Base-by-base conservation (phyloP, 2,329 filamentous ascomycete genomes). In the Ascochyta rabiei region DNA sequence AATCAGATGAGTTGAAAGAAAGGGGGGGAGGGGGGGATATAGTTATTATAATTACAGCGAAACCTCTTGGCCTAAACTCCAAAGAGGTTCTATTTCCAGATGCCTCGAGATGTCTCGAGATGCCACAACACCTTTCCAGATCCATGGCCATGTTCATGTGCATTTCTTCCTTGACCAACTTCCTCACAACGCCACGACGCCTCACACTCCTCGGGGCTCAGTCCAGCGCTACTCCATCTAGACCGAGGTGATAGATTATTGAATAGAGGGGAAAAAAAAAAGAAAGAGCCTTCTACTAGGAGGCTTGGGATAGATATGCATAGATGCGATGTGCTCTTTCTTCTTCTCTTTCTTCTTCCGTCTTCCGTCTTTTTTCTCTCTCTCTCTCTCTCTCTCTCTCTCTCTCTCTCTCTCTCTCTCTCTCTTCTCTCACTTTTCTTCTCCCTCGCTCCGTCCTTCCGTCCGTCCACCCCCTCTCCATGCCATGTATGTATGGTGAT, bases 21-120 rank as follows among this genome's bases (percentile, higher is more conserved):
- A 8, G 26, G 8, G 9, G 26, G 10, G 26, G 7, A 3, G 10
- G 26, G 12, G 10, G 28, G 28, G 10, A 30, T 30, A 26, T 55
- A 45, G 47, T 4, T 54, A 56, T 56, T 51, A 56, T 56, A 56
- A 56, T 56, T 56, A 56, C 53, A 56, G 41, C 47, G 53, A 56
- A 42, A 39, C 45, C n/a, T 9, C n/a, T n/a, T n/a, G n/a, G n/a
- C n/a, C n/a, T n/a, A n/a, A n/a, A n/a, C n/a, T n/a, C n/a, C n/a
- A n/a, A n/a, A n/a, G n/a, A n/a, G n/a, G n/a, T 23, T 23, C 21
- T 23, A 23, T 23, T 23, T 23, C 21, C 21, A 23, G 21, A 23
- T 6, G 21, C 21, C 21, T 23, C 21, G 10, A n/a, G n/a, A n/a
- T n/a, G n/a, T n/a, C n/a, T n/a, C n/a, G n/a, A n/a, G n/a, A n/a